Base-by-base conservation (phyloP, 2,329 filamentous ascomycete genomes). In the Aspergillus ochraceoroseus region DNA sequence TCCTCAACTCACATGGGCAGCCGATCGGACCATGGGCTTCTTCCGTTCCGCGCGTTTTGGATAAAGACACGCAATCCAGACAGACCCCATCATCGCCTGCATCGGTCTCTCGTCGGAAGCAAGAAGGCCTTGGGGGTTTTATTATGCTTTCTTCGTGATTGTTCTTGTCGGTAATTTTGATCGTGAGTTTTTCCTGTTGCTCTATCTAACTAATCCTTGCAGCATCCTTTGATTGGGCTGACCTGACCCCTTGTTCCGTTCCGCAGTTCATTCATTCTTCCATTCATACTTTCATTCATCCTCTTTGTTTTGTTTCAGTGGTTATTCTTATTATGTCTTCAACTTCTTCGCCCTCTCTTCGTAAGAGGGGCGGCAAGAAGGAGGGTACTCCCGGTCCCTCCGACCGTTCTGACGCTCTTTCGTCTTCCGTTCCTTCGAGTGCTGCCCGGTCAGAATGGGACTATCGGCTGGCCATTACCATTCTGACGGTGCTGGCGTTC, bases 401-500 rank as follows among this genome's bases (percentile, higher is more conserved):
- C 4, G 51, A 54, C 33, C 41, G 51, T 51, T 46, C 33, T 42
- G 48, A 52, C 22, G 41, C 52, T 31, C 45, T 52, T 38, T 53
- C 51, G 27, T 41, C 52, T 28, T 38, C 43, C n/a, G 23, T 44
- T 3, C n/a, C 38, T 34, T 35, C 22, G 39, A 31, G 13, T 7
- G 38, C 37, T 36, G 27, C 32, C 5, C 49, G 54, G 41, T 75
- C 76, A n/a, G 85, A 94, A 66, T 82, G 79, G 74, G 86, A 94
- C 57, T 94, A 95, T 73, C 82, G 84, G 74, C 66, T 92, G 51
- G 85, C 80, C 47, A 76, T 95, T 44, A 66, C 68, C 20, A 62
- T 95, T 53, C 82, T 95, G 60, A 96, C 90, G 2, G 58, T 79
- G 18, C 70, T 95, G 52, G 90, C 87, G 34, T 96, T 98, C 60